Evolutionary conservation across 1,284 basidiomycete genomes (phyloP).

Genomic region (Tylopilus sp.): DNA sequence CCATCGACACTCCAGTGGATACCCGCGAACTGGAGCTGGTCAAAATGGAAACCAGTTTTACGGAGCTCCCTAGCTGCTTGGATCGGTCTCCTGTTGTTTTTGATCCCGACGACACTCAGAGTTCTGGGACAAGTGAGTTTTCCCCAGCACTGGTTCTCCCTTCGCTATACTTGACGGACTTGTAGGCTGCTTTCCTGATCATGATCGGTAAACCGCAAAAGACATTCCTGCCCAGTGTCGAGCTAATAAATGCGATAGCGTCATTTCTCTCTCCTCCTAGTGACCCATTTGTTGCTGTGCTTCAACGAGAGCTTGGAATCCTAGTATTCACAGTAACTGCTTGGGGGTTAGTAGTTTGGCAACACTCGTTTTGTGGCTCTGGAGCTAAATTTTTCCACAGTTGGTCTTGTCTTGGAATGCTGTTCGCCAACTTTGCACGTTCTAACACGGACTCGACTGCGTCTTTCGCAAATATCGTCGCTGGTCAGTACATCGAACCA

Average conservation of each 20-base stretch:
- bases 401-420: slow-evolving; percentile 66
- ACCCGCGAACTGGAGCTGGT: slow-evolving; percentile 50
- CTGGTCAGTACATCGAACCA: slow-evolving; percentile 58
- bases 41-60: slow-evolving; percentile 62
- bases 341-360: slow-evolving; percentile 57
- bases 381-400: slow-evolving; percentile 33
- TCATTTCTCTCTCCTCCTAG: slow-evolving; percentile 65
- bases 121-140: slow-evolving; percentile 59
- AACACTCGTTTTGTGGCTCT: not conserved
- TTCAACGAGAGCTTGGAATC: slow-evolving; percentile 69
- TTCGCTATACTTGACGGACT: slow-evolving; percentile 7
- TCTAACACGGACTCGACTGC: slow-evolving; percentile 42
- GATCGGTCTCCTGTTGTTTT: slow-evolving; percentile 58
- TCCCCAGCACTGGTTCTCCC: not conserved
- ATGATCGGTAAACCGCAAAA: slow-evolving; percentile 47
- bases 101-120: slow-evolving; percentile 50
- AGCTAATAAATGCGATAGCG: slow-evolving; percentile 36
- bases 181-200: slow-evolving; percentile 63
- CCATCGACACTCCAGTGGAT: slow-evolving; percentile 51
- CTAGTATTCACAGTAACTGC: slow-evolving; percentile 46
- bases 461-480: slow-evolving; percentile 37
- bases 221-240: not conserved
- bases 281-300: slow-evolving; percentile 62
- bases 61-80: slow-evolving; percentile 64
- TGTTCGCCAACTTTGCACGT: slow-evolving; percentile 59